Evolutionary conservation across 352 stramenopile genomes (phyloP).

Genomic region (Pythium aquatile): DNA sequence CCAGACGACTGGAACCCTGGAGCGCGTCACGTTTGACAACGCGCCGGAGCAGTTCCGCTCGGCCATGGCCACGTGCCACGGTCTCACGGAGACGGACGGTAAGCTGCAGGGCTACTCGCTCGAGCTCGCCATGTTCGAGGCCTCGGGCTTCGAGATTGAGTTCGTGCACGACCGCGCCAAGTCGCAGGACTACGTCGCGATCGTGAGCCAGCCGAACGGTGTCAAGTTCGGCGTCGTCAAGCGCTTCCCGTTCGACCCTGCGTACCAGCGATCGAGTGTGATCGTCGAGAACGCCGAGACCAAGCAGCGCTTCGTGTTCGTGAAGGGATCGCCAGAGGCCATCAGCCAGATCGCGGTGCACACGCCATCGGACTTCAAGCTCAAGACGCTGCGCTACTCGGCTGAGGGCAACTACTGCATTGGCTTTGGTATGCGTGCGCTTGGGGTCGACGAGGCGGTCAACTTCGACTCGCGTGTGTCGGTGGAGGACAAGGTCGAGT

Average conservation of each 20-base stretch:
- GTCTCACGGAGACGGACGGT: slow-evolving; percentile 35
- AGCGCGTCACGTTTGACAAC: slow-evolving; percentile 11
- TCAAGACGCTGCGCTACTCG: slow-evolving; percentile 40
- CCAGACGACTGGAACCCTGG: not conserved
- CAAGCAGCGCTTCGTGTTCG: slow-evolving; percentile 37
- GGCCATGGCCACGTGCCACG: slow-evolving; percentile 51
- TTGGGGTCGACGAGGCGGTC: slow-evolving; percentile 15
- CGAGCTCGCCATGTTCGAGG: slow-evolving; percentile 54
- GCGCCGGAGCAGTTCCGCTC: slow-evolving; percentile 23
- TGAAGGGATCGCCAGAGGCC: slow-evolving; percentile 58
- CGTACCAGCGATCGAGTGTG: slow-evolving; percentile 46
- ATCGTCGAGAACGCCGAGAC: slow-evolving; percentile 40
- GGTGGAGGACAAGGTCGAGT: slow-evolving; percentile 58
- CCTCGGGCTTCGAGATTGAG: slow-evolving; percentile 31
- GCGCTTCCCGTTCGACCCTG: slow-evolving; percentile 49
- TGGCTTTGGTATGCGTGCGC: slow-evolving; percentile 36
- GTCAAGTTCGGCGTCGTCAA: slow-evolving; percentile 40
- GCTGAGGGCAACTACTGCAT: slow-evolving; percentile 70
- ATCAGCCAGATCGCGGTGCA: slow-evolving; percentile 28
- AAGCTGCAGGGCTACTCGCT: slow-evolving; percentile 44
- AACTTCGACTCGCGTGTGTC: slow-evolving; percentile 27
- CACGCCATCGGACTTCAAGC: slow-evolving; percentile 53
- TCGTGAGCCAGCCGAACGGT: slow-evolving; percentile 12
- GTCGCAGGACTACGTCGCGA: slow-evolving; percentile 25
- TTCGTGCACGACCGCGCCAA: slow-evolving; percentile 30